Evolutionary conservation across 2,329 filamentous ascomycete species (phyloP).

Genomic region (Fusarium citri): DNA sequence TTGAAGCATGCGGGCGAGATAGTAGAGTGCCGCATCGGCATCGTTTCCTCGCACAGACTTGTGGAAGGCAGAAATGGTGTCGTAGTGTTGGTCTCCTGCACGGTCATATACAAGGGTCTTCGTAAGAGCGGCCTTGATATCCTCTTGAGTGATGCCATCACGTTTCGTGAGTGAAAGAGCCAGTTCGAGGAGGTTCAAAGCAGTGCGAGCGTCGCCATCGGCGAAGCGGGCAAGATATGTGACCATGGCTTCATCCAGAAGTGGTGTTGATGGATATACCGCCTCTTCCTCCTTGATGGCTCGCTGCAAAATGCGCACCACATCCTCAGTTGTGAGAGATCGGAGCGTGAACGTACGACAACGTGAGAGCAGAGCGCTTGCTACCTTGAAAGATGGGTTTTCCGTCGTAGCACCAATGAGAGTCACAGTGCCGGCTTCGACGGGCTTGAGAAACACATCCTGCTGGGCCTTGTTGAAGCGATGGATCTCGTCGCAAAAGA

Average conservation of each 20-base stretch:
- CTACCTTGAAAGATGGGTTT: constrained; percentile 91
- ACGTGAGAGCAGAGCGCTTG: constrained; percentile 85
- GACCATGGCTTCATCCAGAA: constrained; percentile 83
- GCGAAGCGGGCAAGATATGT: constrained; percentile 86
- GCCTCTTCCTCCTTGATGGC: constrained; percentile 73
- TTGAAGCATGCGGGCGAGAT: constrained; percentile 94
- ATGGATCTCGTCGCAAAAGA: constrained; percentile 98
- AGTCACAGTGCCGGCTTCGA: constrained; percentile 90
- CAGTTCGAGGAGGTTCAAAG: constrained; percentile 90
- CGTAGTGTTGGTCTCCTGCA: constrained; percentile 95
- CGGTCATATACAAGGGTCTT: constrained; percentile 96
- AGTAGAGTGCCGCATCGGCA: constrained; percentile 90
- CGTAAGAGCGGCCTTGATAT: constrained; percentile 85
- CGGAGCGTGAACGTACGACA: constrained; percentile 91
- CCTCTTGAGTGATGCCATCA: constrained; percentile 74
- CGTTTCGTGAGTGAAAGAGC: constrained; percentile 76
- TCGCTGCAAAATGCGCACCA: constrained; percentile 79
- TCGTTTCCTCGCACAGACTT: constrained; percentile 92
- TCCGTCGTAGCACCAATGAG: constrained; percentile 96
- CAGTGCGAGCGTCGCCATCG: constrained; percentile 92
- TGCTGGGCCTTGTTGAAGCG: constrained; percentile 92
- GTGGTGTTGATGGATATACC: constrained; percentile 56
- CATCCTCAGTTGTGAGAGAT: constrained; percentile 77
- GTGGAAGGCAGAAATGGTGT: constrained; percentile 96
- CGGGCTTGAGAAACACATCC: constrained; percentile 92